Percentiles rank a stretch among this genome's conserved stretches.
phyloP scores from a whole-genome alignment of 345 rosid species.

The Eucalyptus albens region DNA sequence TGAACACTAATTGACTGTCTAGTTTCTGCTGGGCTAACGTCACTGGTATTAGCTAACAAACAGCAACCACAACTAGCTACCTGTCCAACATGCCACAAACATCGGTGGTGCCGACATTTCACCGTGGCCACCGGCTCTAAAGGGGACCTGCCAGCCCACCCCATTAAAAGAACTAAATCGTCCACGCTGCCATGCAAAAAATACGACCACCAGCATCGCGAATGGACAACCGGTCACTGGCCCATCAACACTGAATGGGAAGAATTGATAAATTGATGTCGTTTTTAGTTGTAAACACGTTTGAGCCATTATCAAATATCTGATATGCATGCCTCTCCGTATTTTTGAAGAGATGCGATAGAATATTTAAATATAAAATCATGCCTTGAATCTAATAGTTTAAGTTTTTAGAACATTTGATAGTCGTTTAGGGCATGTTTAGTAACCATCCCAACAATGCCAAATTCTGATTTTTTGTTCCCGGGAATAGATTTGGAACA shows the following conservation, averaged over 20 bases:
- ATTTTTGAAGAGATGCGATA: background rate
- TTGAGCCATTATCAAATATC: background rate
- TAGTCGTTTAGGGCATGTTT: no score
- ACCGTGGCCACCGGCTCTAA: background rate
- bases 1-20: background rate
- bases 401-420: no score
- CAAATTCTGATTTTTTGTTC: no score
- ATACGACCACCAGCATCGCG: background rate
- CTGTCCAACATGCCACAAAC: background rate
- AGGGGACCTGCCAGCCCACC: background rate
- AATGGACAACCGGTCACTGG: background rate
- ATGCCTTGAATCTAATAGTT: no score
- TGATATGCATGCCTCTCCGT: background rate
- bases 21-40: background rate
- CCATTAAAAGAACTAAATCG: background rate
- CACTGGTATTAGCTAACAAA: background rate
- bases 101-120: background rate
- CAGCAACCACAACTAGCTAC: background rate
- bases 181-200: background rate
- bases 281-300: background rate
- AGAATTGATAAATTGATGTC: background rate
- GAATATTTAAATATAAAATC: no score
- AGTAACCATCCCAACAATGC: fast-evolving
- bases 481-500: no score
- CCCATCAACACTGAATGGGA: background rate